Conservation (phyloP, 345 rosid genomes). For the Streptanthus diversifolius region DNA sequence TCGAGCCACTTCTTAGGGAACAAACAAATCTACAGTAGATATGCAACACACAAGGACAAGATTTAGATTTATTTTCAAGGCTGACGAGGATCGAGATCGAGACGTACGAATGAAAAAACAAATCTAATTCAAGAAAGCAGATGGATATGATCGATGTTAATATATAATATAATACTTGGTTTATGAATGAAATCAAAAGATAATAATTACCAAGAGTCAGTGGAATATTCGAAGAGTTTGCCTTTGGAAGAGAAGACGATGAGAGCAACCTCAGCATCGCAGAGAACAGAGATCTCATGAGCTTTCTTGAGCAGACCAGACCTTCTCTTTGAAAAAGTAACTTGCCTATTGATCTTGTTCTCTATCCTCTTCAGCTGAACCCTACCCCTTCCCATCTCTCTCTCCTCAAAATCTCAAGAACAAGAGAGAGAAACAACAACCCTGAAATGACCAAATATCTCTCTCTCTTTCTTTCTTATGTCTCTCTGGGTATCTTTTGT, state of each 20-base stretch:
- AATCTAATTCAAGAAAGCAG: not conserved
- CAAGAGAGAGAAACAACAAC: slow-evolving; percentile 30
- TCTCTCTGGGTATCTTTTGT: slow-evolving; percentile 40
- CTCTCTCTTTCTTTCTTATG: slow-evolving; percentile 20
- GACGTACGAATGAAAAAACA: not conserved
- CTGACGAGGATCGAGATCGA: slow-evolving; percentile 12
- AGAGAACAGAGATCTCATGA: slow-evolving; percentile 82
- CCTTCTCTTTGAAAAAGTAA: slow-evolving; percentile 83
- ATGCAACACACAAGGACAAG: not conserved
- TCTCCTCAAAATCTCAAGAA: slow-evolving; percentile 18
- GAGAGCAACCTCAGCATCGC: slow-evolving; percentile 77
- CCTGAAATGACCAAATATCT: slow-evolving; percentile 29
- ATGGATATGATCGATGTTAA: slow-evolving; percentile 22
- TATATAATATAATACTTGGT: not conserved
- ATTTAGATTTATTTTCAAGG: not conserved
- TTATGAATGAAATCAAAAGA: not conserved
- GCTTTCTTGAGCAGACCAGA: slow-evolving; percentile 78
- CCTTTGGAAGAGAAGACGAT: slow-evolving; percentile 83
- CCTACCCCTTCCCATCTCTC: slow-evolving; percentile 85
- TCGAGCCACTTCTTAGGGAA: slow-evolving; percentile 33
- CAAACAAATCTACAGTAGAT: slow-evolving; percentile 25
- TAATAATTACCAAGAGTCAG: slow-evolving; percentile 54
- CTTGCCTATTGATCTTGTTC: slow-evolving; percentile 90
- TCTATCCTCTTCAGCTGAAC: slow-evolving; percentile 87
- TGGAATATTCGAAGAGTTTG: slow-evolving; percentile 75